Percentiles rank a stretch among this genome's conserved stretches.
These are phyloP conservation scores for Butyriboletus appendiculatus DNA, from an alignment of 1,284 basidiomycete genomes.

Conservation along the genomic window DNA sequence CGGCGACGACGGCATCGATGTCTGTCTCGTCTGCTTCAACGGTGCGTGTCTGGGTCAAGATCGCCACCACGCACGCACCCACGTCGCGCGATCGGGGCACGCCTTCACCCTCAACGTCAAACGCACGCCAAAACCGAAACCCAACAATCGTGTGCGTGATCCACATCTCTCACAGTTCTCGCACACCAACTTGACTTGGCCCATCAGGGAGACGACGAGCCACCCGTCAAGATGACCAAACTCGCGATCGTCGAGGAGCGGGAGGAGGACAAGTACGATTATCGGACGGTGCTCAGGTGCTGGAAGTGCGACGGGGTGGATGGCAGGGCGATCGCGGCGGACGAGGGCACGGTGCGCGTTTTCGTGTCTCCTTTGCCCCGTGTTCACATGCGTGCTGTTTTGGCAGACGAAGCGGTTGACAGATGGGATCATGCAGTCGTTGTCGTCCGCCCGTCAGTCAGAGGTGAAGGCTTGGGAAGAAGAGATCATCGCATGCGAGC, in stretches of 20 bases:
- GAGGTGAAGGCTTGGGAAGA: slow-evolving; percentile 99
- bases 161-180: too few relatives aligned
- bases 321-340: slow-evolving; percentile 47
- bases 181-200: too few relatives aligned
- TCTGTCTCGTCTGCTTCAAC: slow-evolving; percentile 94
- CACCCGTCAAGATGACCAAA: slow-evolving; percentile 85
- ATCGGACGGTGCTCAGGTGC: slow-evolving; percentile 69
- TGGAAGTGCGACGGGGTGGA: slow-evolving; percentile 67
- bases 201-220: slow-evolving; percentile 60
- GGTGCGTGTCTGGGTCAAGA: slow-evolving; percentile 75
- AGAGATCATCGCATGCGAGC: slow-evolving; percentile 87
- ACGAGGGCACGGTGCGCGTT: slow-evolving; percentile 14
- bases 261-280: slow-evolving; percentile 89
- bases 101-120: slow-evolving; percentile 81
- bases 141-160: slow-evolving; percentile 60
- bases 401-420: slow-evolving; percentile 57
- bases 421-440: slow-evolving; percentile 76
- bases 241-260: slow-evolving; percentile 84
- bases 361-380: fast-evolving
- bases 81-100: slow-evolving; percentile 75
- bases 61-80: slow-evolving; percentile 72
- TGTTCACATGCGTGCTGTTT: background rate
- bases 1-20: slow-evolving; percentile 75
- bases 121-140: slow-evolving; percentile 60
- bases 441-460: slow-evolving; percentile 88